Base-by-base conservation (phyloP, 179 eudicot species). In the Kewa caespitosa region DNA sequence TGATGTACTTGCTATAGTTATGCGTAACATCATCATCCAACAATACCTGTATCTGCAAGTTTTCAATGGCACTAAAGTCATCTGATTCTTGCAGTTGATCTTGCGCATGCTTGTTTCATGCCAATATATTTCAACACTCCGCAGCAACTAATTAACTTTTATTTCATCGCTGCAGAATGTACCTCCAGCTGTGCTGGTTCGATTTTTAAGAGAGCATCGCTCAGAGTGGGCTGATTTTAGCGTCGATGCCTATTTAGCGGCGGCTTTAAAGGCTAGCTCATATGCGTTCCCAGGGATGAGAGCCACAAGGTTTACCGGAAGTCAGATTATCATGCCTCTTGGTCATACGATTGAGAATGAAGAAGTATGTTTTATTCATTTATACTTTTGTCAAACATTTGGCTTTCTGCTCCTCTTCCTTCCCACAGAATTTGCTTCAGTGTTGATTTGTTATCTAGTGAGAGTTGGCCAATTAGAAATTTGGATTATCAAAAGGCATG, bases 161-260 rank as follows among this genome's bases (percentile, higher is more conserved):
- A 48, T 69, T 42, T 34, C 25, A 7, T 41, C 59, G 59, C 38
- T 55, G 69, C 88, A 87, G 90, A 82, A 85, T 61, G 90, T 85
- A 31, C 80, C 90, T 75, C 83, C 87, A 18, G 82, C 85, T 25
- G 73, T 80, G 59, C 72, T 87, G 38, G 86, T 87, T 74, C 78
- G 83, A 69, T 85, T 81, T 75, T 71, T 87, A 73, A 85, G 90
- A 60, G 90, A 87, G 78, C 90, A 85, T 76, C 88, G 88, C 6
- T 85, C 88, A 17, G 88, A 87, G 78, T 87, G 90, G 90, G 90
- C 90, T 6, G 90, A 87, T 74, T 79, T 79, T 55, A 78, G 78
- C 52, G 80, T 87, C 67, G 90, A 87, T 69, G 85, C 87, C 2
- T 80, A 83, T 75, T 72, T 79, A 41, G 90, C 90, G 20, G 81